Percentiles rank a stretch among this genome's conserved stretches.
Conservation (phyloP, 345 rosid genomes). For the Anastatica hierochuntica region DNA sequence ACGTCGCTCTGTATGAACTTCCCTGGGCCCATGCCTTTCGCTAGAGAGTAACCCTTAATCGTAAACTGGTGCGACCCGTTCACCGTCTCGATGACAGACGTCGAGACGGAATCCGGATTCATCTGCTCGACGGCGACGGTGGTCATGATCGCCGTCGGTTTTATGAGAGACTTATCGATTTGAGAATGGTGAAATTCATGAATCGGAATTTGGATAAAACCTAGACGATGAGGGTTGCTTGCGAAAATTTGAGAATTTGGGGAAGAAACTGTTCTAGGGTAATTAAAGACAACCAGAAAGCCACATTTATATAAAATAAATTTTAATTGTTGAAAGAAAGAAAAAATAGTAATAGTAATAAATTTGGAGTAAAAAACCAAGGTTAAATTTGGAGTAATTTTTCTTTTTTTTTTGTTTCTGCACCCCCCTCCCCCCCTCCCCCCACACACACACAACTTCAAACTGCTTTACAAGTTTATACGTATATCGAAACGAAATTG, state of each 20-base stretch:
- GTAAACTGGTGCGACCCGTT: constrained; percentile 76
- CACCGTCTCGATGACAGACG: constrained; percentile 57
- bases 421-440: no score
- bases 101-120: constrained; percentile 40
- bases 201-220: neutral
- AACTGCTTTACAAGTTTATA: no score
- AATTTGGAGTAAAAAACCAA: no score
- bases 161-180: constrained; percentile 1
- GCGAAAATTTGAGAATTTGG: neutral
- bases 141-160: constrained; percentile 32
- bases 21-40: constrained; percentile 76
- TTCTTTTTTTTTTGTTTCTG: no score
- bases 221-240: constrained; percentile 9
- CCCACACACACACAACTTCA: no score
- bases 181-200: neutral
- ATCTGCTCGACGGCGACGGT: constrained; percentile 23
- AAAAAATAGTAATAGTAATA: no score
- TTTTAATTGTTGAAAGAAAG: no score
- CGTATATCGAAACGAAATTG: no score
- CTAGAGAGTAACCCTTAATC: constrained; percentile 72
- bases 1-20: constrained; percentile 69
- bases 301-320: no score
- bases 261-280: neutral
- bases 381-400: no score
- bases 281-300: no score